Evolutionary conservation across 1,284 basidiomycete genomes (phyloP).

Genomic region (Rhodotorula sp.): DNA sequence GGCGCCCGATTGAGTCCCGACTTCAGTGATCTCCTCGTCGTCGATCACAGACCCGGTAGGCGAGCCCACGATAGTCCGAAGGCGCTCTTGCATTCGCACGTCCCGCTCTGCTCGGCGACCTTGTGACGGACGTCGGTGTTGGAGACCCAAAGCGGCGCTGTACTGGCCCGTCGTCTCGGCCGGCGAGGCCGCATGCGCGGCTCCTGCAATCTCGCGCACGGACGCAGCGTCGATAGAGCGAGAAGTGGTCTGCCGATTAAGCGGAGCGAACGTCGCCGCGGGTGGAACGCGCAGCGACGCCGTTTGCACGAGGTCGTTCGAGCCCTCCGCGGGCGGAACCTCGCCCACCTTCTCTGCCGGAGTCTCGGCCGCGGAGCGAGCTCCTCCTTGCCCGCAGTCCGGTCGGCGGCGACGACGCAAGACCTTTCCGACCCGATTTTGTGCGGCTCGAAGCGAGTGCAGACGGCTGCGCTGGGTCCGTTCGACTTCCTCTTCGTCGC

Average conservation of each 20-base stretch:
- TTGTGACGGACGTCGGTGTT: constrained; percentile 8
- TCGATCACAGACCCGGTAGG: constrained; percentile 8
- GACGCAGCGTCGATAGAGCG: constrained; percentile 13
- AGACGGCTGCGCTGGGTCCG: background rate
- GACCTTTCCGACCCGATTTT: background rate
- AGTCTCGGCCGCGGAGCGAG: background rate
- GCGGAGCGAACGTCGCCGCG: background rate
- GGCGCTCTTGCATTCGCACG: background rate
- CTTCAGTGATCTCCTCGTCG: constrained; percentile 20
- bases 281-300: background rate
- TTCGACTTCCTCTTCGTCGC: constrained; percentile 1
- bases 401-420: background rate
- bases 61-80: constrained; percentile 20
- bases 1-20: constrained; percentile 4
- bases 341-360: background rate
- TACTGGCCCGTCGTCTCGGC: background rate
- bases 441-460: background rate
- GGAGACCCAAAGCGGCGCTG: background rate
- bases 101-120: constrained; percentile 1
- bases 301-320: background rate
- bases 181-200: constrained; percentile 10
- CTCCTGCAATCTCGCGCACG: constrained; percentile 13
- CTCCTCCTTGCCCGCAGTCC: background rate
- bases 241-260: constrained; percentile 13
- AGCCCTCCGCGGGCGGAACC: background rate